Percentiles rank a stretch among this genome's conserved stretches.
phyloP scores from a whole-genome alignment of 345 rosid species.

The Camelina neglecta region DNA sequence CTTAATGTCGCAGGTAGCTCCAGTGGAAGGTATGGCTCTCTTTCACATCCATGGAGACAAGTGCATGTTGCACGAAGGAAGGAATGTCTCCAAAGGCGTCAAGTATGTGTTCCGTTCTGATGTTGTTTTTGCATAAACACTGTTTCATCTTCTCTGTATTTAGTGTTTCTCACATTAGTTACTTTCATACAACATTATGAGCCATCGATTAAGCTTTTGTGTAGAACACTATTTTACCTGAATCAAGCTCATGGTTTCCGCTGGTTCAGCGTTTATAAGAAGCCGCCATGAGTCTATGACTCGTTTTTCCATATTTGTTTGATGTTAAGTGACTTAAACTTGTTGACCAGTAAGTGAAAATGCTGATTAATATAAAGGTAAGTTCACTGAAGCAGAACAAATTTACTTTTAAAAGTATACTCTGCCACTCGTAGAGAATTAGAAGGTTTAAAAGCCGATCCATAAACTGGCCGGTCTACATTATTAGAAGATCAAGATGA shows the following conservation, averaged over 20 bases:
- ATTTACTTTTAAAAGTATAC: constrained; percentile 21
- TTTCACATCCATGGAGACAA: constrained; percentile 89
- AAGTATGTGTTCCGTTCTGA: constrained; percentile 93
- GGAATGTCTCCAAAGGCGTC: constrained; percentile 71
- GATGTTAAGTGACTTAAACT: constrained; percentile 10
- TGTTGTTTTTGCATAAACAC: constrained; percentile 76
- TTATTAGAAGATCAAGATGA: constrained; percentile 27
- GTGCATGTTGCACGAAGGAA: constrained; percentile 93
- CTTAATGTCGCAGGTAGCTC: constrained; percentile 64
- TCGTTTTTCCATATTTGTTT: background rate
- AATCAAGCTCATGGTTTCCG: constrained; percentile 1
- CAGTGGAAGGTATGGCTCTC: constrained; percentile 91
- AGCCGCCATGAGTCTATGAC: constrained; percentile 9
- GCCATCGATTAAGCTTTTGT: constrained; percentile 5
- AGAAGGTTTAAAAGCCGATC: constrained; percentile 1
- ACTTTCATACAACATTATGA: constrained; percentile 8
- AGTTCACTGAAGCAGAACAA: constrained; percentile 24
- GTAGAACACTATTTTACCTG: constrained; percentile 19
- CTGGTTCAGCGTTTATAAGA: constrained; percentile 1
- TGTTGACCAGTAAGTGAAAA: constrained; percentile 7
- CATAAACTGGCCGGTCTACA: constrained; percentile 18
- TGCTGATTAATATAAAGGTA: constrained; percentile 2
- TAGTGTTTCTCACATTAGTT: constrained; percentile 2
- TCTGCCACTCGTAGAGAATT: constrained; percentile 5
- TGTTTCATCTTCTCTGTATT: constrained; percentile 14